A percentile compares a stretch with the other conserved stretches of the same genome.
Conservation (phyloP, 306 rosid species). For the Prunus kanzakura region DNA sequence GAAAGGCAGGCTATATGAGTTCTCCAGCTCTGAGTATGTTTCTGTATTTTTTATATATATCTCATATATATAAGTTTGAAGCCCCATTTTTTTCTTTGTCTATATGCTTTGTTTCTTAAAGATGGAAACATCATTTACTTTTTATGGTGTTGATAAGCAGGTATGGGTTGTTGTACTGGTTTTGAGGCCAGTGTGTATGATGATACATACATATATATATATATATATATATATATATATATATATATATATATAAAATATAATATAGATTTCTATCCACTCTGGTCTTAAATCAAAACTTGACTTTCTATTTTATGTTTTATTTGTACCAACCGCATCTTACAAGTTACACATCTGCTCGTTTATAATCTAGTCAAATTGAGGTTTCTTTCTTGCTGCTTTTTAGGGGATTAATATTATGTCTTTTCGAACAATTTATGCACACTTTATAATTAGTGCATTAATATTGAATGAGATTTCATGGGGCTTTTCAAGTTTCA, state of each 20-base stretch:
- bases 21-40: constrained; percentile 62
- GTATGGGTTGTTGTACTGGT: background rate
- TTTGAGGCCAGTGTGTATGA: background rate
- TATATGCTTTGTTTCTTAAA: background rate
- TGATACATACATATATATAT: background rate
- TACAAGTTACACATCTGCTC: background rate
- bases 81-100: background rate
- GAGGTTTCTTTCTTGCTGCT: too few species aligned
- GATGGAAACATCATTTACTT: too few species aligned
- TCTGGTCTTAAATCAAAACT: background rate
- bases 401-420: background rate
- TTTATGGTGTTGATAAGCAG: background rate
- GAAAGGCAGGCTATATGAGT: constrained; percentile 54
- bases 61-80: background rate
- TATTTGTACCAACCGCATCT: background rate
- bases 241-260: too few species aligned
- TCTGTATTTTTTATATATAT: background rate
- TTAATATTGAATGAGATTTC: background rate
- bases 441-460: too few species aligned
- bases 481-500: background rate
- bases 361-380: background rate
- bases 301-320: background rate
- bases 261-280: too few species aligned
- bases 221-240: too few species aligned
- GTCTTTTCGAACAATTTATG: background rate